Base-by-base conservation (phyloP, 2,329 filamentous ascomycete genomes). In the Ampelomyces quisqualis region DNA sequence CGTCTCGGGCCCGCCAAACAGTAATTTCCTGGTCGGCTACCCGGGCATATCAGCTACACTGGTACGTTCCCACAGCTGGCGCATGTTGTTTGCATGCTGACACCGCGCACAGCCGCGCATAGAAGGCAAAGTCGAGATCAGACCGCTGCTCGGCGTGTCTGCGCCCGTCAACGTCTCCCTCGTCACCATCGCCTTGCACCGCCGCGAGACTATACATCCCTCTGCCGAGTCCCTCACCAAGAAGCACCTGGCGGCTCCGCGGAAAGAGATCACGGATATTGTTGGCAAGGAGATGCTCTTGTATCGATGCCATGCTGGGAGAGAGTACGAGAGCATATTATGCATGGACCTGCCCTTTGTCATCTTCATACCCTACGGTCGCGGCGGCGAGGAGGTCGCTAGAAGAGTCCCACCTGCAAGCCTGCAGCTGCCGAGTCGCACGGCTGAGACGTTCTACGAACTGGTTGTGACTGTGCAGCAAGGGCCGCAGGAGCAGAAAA, bases 271-370 rank as follows among this genome's bases (percentile, higher is more conserved):
- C 20, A 85, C 84, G 28, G 91, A 97, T 69, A 82, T 95, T 29
- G 91, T 98, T 32, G 93, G 93, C 53, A 96, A 96, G 68, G 93
- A 98, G 72, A 86, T 95, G 71, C 77, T 97, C 23, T 74, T 98
- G 40, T 97, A 91, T 67, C 83, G 90, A 53, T 95, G 90, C 69
- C 79, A 86, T 1, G 79, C 86, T 2, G 90, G 90, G 32, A 86
- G 82, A 65, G 89, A 95, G 63, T 84, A 85, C 32, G 93, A 97
- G 65, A 88, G 81, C 59, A 86, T 98, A 44, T 84, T 96, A 49
- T 85, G 86, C 56, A 97, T 98, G 93, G 93, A 98, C 68, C 75
- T 98, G 13, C 93, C 93, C 1, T 98, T 98, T 65, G 88, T 97
- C 28, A 81, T 98, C 43, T 97, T 97, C 70, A 96, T 98, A 65